Evolutionary conservation across 176 grass and related monocot genomes (phyloP), one percentile per base, ranked within the genome.

Genomic region (Lolium rigidum): DNA sequence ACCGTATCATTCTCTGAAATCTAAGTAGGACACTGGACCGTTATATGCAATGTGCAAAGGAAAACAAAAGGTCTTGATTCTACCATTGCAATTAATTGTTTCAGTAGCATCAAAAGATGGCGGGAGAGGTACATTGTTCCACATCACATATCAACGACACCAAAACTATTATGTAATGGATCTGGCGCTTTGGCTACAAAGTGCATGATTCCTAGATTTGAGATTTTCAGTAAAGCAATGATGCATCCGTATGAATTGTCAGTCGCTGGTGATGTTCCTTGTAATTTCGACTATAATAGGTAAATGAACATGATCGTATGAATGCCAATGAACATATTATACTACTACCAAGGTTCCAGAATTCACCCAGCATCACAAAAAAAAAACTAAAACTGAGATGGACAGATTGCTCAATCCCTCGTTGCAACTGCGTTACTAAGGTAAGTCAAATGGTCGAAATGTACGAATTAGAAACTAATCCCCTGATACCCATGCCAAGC

Each of bases 1-100:
- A 86, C 70, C 11, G 44, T 74, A 69, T 24, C 57, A 76, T 83
- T 80, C 10, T 86, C 39, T 70, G 76, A 62, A 69, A 31, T 76
- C 20, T 70, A 58, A 51, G 62, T 31, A 39, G 37, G 72, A 17
- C 1, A 62, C 48, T 52, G 48, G 13, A 55, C n/a, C 51, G 76
- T n/a, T 69, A 69, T 69, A 69, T 37, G 68, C 9, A 28, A 8
- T 54, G n/a, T 47, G 21, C 62, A 80, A 78, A 82, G 44, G 35
- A 82, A 44, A 44, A 81, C 10, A 66, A 44, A 57, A 31, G 4
- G n/a, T n/a, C n/a, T n/a, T n/a, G n/a, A n/a, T 35, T 35, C 31
- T 35, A 35, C 31, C 1, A 35, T 35, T 35, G 11, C 67, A 57
- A 75, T 37, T 65, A 63, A 28, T 38, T 43, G 28, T 69, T 62